Conservation (phyloP, 805 yeast genomes). For the Barnettozyma sp. region DNA sequence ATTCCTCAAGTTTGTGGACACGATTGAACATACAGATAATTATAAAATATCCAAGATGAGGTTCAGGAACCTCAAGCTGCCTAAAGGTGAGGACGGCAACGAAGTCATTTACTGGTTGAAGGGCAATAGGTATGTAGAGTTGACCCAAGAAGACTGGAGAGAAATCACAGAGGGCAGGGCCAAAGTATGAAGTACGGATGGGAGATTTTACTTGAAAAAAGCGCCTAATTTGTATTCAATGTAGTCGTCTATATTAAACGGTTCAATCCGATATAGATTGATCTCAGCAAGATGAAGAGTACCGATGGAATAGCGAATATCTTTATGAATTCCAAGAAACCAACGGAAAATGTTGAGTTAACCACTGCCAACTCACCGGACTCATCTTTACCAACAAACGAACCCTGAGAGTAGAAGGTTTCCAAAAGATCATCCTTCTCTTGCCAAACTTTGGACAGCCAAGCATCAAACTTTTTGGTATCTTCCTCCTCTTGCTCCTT, state of each 20-base stretch:
- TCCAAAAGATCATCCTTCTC: slow-evolving; percentile 71
- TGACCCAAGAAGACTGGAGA: slow-evolving; percentile 54
- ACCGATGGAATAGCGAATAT: slow-evolving; percentile 29
- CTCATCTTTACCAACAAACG: slow-evolving; percentile 31
- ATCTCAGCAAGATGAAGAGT: slow-evolving; percentile 17
- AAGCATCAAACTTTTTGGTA: slow-evolving; percentile 50
- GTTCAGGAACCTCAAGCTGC: slow-evolving; percentile 60
- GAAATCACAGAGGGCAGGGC: slow-evolving; percentile 23
- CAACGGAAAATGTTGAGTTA: slow-evolving; percentile 18
- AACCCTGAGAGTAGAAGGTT: slow-evolving; percentile 49
- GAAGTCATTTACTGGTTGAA: slow-evolving; percentile 71
- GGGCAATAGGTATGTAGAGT: slow-evolving; percentile 43
- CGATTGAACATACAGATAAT: slow-evolving; percentile 65
- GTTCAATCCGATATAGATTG: not conserved
- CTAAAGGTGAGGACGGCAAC: slow-evolving; percentile 54
- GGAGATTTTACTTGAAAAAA: not conserved
- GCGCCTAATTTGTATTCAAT: not conserved
- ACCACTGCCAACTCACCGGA: slow-evolving; percentile 12
- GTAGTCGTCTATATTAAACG: not conserved
- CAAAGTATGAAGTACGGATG: slow-evolving; percentile 11
- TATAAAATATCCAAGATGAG: slow-evolving; percentile 71
- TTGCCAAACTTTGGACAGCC: slow-evolving; percentile 72
- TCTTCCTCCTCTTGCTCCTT: slow-evolving; percentile 34
- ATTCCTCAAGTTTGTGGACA: slow-evolving; percentile 60
- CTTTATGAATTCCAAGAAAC: slow-evolving; percentile 24